A percentile compares a stretch with the other conserved stretches of the same genome.
Conservation (phyloP, 331 rosid genomes). For the Rhamnella rubrinervis region DNA sequence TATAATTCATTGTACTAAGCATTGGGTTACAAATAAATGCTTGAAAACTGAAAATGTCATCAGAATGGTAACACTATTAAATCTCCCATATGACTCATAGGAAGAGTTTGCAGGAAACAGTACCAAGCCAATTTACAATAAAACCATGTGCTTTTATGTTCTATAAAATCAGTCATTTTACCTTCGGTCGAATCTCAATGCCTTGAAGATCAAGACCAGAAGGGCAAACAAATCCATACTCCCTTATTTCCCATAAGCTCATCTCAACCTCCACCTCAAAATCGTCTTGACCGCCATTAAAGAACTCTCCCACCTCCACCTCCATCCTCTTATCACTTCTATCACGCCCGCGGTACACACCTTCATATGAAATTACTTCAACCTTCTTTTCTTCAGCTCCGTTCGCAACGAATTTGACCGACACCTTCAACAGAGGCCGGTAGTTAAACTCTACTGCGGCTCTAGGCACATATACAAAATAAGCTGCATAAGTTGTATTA, state of each 20-base stretch:
- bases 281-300: conserved; percentile 2
- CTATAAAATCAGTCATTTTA: no score
- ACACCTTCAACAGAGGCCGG: neutral
- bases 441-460: no score
- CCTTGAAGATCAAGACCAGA: conserved; percentile 23
- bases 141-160: no score
- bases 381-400: neutral
- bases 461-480: neutral
- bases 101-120: no score
- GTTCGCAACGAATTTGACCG: neutral
- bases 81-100: no score
- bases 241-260: conserved; percentile 2
- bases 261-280: conserved; percentile 4
- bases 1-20: no score
- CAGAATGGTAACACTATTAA: no score
- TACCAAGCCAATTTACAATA: no score
- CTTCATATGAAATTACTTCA: no score
- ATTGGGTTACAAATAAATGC: no score
- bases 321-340: conserved; percentile 30
- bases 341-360: neutral
- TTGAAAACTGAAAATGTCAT: no score
- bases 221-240: neutral
- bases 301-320: conserved; percentile 31
- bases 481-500: conserved; percentile 21
- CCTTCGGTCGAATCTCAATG: conserved; percentile 19